A percentile compares a stretch with the other conserved stretches of the same genome.
These are phyloP conservation scores for Tranzscheliella williamsii DNA, from an alignment of 1,284 basidiomycete genomes.

Conservation along the genomic window DNA sequence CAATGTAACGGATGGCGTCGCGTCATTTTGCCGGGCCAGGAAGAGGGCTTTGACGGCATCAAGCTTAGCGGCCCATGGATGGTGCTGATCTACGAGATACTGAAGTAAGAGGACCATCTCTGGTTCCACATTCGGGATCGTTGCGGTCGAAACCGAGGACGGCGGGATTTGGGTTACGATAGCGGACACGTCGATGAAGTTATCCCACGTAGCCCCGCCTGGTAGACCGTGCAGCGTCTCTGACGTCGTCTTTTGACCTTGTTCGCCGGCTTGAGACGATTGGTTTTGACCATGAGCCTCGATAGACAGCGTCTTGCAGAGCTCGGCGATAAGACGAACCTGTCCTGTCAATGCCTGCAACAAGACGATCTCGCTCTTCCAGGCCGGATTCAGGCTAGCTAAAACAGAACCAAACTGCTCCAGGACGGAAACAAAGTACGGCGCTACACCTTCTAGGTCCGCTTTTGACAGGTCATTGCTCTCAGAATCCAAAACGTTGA, in stretches of 20 bases:
- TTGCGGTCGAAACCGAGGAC: background rate
- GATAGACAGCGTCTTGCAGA: slow-evolving; percentile 7
- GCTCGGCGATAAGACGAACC: slow-evolving; percentile 24
- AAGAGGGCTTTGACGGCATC: slow-evolving; percentile 33
- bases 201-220: slow-evolving; percentile 24
- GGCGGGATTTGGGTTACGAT: background rate
- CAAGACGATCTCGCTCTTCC: slow-evolving; percentile 37
- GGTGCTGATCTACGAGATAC: slow-evolving; percentile 15
- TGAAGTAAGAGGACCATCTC: slow-evolving; percentile 31
- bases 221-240: slow-evolving; percentile 25
- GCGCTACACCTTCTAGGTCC: background rate
- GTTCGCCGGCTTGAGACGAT: background rate
- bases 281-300: background rate
- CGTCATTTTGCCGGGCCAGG: slow-evolving; percentile 16
- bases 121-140: slow-evolving; percentile 18
- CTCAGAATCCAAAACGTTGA: slow-evolving; percentile 6
- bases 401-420: slow-evolving; percentile 16
- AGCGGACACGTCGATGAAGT: slow-evolving; percentile 17
- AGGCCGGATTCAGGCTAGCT: slow-evolving; percentile 29
- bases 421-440: slow-evolving; percentile 3
- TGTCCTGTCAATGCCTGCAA: slow-evolving; percentile 25
- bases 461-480: slow-evolving; percentile 9
- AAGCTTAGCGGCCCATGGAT: slow-evolving; percentile 20
- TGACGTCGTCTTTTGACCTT: slow-evolving; percentile 1
- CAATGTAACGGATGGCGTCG: slow-evolving; percentile 22